Percentiles rank a stretch among this genome's conserved stretches.
These are phyloP conservation scores for Proliferodiscus dingleyae DNA, from an alignment of 2,329 filamentous ascomycete genomes.

Conservation along the genomic window DNA sequence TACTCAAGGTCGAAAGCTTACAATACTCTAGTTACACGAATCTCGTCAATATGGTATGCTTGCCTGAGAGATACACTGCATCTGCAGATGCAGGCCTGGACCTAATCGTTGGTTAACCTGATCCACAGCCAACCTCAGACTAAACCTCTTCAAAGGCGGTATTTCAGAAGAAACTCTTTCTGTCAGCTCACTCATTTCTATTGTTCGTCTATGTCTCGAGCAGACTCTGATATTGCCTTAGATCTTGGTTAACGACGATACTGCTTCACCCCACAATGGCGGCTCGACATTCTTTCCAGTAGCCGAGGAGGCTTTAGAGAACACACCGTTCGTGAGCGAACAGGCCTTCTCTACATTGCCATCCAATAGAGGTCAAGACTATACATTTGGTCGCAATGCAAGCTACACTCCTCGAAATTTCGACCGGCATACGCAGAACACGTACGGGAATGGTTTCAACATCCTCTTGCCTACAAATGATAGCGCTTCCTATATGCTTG, in stretches of 20 bases:
- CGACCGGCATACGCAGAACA: slow-evolving; percentile 11
- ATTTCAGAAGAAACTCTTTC: slow-evolving; percentile 42
- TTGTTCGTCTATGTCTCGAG: background rate
- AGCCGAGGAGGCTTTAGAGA: slow-evolving; percentile 14
- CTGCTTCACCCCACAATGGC: slow-evolving; percentile 12
- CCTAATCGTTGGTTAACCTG: slow-evolving; percentile 11
- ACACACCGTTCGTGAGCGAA: slow-evolving; percentile 13
- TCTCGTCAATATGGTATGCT: slow-evolving; percentile 52
- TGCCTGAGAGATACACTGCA: background rate
- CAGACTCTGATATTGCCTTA: slow-evolving; percentile 16
- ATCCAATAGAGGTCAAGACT: slow-evolving; percentile 19
- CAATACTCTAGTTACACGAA: slow-evolving; percentile 18
- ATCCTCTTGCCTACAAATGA: slow-evolving; percentile 17
- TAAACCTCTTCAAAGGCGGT: slow-evolving; percentile 47
- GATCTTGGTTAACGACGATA: slow-evolving; percentile 26
- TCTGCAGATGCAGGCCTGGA: background rate
- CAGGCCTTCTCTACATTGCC: slow-evolving; percentile 12
- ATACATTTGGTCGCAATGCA: slow-evolving; percentile 22
- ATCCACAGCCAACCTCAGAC: slow-evolving; percentile 34
- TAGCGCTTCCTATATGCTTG: slow-evolving; percentile 18
- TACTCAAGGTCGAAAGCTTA: slow-evolving; percentile 7
- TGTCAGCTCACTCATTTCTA: slow-evolving; percentile 15
- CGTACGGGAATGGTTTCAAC: slow-evolving; percentile 16
- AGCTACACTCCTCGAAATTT: slow-evolving; percentile 21
- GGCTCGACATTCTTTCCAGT: slow-evolving; percentile 11